Base-by-base conservation (phyloP, 1,139 yeast genomes). In the Suhomyces choctaworum region DNA sequence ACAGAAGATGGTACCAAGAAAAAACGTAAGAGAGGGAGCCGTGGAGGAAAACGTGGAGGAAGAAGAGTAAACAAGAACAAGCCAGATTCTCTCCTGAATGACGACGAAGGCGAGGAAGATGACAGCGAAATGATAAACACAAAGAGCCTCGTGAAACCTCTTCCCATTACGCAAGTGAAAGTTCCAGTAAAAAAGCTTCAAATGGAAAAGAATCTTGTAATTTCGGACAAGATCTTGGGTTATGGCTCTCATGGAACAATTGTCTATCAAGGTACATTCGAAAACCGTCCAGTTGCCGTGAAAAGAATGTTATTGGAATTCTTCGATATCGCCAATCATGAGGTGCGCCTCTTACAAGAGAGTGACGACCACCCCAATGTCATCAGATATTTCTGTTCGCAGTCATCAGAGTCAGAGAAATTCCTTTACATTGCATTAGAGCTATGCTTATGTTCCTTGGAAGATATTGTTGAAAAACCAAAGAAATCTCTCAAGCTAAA, bases 331-430 rank as follows among this genome's bases (percentile, higher is more conserved):
- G 98, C 98, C 4, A 83, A 90, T n/a, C 96, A 88, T 49, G 98
- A 92, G 55, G 95, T 94, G 9, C 73, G 84, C 19, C 62, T 90
- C 16, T 63, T 92, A 27, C 96, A 92, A 43, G 97, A 90, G 55
- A 86, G 96, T 60, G 99, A 92, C 53, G 96, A 89, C 56, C 97
- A 92, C 58, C 95, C 97, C 1, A 94, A 92, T 56, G 97, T 92
- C 11, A 80, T 94, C 14, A 69, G 98, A 37, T 92, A 92, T 56
- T 92, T 80, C 55, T 92, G 96, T 61, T 89, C 95, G 16, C 95
- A 92, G 55, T 80, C 85, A 28, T 82, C 86, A 26, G 63, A 60
- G 25, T 52, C 64, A 9, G 96, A 88, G 41, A 80, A 84, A 52
- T 92, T 92, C 54, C 64, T 92, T 39, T 92, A 88, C 61, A 92